Percentiles rank a stretch among this genome's conserved stretches.
Conservation (phyloP, 345 rosid species). For the Capsella bursapastoris region DNA sequence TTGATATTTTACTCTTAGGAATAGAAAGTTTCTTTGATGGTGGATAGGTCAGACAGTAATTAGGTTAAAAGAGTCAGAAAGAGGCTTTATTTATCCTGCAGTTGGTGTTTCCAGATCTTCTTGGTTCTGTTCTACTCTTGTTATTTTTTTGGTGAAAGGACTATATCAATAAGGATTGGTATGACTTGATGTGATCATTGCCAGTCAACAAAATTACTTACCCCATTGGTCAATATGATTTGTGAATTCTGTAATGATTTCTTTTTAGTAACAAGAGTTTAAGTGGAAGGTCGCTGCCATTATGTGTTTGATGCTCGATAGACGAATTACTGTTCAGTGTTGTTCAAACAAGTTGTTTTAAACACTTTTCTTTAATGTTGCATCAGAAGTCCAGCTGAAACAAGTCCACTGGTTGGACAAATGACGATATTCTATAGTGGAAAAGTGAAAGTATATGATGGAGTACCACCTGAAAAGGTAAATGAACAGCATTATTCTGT, state of each 20-base stretch:
- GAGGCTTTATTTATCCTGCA: slow-evolving; percentile 14
- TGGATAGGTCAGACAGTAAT: not conserved
- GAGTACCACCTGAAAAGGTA: slow-evolving; percentile 89
- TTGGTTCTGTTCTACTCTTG: slow-evolving; percentile 1
- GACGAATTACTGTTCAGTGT: not conserved
- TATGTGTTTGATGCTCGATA: slow-evolving; percentile 10
- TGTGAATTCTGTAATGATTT: not conserved
- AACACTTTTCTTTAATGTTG: slow-evolving; percentile 37
- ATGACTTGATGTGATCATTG: slow-evolving; percentile 19
- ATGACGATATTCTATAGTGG: slow-evolving; percentile 96
- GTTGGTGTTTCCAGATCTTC: slow-evolving; percentile 18
- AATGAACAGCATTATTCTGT: slow-evolving; percentile 45
- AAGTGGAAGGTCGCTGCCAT: not conserved
- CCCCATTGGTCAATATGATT: not conserved
- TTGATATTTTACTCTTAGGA: not conserved
- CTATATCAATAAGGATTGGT: not conserved
- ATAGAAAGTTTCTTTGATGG: not conserved
- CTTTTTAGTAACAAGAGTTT: not conserved
- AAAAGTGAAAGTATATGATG: slow-evolving; percentile 87
- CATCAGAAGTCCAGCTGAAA: slow-evolving; percentile 58
- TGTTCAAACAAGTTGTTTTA: slow-evolving; percentile 15
- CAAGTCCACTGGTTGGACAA: slow-evolving; percentile 57
- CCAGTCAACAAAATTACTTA: not conserved
- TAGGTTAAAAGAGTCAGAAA: slow-evolving; percentile 1
- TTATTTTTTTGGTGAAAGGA: not conserved